Evolutionary conservation across 805 yeast genomes (phyloP).

Genomic region (Metschnikowia santaceciliae): DNA sequence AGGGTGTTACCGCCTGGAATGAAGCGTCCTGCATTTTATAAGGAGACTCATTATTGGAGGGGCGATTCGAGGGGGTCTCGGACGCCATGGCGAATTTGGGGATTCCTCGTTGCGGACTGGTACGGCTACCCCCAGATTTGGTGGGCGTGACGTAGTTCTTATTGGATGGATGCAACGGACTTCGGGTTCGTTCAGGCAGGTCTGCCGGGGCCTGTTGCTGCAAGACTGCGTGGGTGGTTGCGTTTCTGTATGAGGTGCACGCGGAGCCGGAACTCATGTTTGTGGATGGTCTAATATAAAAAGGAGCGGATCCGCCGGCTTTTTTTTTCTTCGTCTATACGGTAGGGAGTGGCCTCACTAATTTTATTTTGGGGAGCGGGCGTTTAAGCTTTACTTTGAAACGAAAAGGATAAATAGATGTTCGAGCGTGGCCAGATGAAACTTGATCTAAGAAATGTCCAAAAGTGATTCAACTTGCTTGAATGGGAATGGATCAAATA

Average conservation of each 20-base stretch:
- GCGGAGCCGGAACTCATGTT: constrained; percentile 2
- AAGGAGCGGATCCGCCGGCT: not conserved
- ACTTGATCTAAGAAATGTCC: not conserved
- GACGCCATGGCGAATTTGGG: not conserved
- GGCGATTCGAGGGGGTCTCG: not conserved
- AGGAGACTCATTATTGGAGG: too few species aligned
- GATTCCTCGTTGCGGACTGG: not conserved
- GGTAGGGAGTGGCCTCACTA: not conserved
- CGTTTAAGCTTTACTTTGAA: not conserved
- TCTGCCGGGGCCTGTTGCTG: not conserved
- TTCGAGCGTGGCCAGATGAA: not conserved
- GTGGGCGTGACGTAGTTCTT: not conserved
- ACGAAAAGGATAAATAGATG: not conserved
- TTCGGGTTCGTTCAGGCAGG: not conserved
- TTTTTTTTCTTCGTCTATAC: not conserved
- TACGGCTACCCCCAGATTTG: not conserved
- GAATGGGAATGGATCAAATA: not conserved
- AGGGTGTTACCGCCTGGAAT: not conserved
- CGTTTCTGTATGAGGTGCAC: not conserved
- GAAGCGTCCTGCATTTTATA: too few species aligned
- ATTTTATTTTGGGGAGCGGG: not conserved
- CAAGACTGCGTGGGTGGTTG: constrained; percentile 2
- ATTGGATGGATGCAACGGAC: constrained; percentile 2
- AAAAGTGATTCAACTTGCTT: not conserved
- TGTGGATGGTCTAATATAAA: not conserved